A percentile compares a stretch with the other conserved stretches of the same genome.
These are phyloP conservation scores for Aristolochia fimbriata DNA, from an alignment of 164 flowering plant genomes.

Conservation along the genomic window DNA sequence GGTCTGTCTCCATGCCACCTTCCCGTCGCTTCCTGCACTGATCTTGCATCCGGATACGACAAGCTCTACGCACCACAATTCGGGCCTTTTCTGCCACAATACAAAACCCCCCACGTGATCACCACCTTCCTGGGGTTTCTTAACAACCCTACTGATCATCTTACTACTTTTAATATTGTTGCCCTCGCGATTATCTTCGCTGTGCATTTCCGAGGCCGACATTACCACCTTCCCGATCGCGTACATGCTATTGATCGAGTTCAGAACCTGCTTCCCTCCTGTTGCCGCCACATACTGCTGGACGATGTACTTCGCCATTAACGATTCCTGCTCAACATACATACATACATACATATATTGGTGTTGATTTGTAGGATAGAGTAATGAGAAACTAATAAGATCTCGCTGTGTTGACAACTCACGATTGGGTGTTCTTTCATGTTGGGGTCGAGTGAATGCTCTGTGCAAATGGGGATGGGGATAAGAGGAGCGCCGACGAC, in stretches of 20 bases:
- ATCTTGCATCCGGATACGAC: conserved; percentile 77
- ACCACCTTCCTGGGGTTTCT: conserved; percentile 32
- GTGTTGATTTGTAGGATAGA: too few relatives aligned
- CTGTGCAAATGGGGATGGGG: conserved; percentile 47
- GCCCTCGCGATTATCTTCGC: conserved; percentile 22
- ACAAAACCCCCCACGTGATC: conserved; percentile 87
- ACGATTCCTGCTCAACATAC: conserved; percentile 42
- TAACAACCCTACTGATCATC: conserved; percentile 4
- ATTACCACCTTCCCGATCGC: conserved; percentile 88
- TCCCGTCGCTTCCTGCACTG: conserved; percentile 91
- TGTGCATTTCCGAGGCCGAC: conserved; percentile 44
- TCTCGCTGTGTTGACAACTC: conserved; percentile 12
- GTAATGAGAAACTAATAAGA: not conserved
- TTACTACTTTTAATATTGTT: conserved; percentile 25
- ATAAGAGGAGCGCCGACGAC: conserved; percentile 81
- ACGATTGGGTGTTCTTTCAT: conserved; percentile 74
- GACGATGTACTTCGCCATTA: conserved; percentile 86
- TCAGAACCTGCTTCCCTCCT: conserved; percentile 67
- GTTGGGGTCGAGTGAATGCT: conserved; percentile 19
- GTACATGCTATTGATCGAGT: conserved; percentile 61
- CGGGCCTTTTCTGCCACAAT: conserved; percentile 87
- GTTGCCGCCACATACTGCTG: conserved; percentile 80
- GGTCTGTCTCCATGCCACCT: conserved; percentile 91
- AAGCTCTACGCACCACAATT: conserved; percentile 81
- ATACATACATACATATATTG: too few relatives aligned